A percentile compares a stretch with the other conserved stretches of the same genome.
Evolutionary conservation across 176 grass and related monocot genomes (phyloP).

Genomic region (Olyra latifolia): DNA sequence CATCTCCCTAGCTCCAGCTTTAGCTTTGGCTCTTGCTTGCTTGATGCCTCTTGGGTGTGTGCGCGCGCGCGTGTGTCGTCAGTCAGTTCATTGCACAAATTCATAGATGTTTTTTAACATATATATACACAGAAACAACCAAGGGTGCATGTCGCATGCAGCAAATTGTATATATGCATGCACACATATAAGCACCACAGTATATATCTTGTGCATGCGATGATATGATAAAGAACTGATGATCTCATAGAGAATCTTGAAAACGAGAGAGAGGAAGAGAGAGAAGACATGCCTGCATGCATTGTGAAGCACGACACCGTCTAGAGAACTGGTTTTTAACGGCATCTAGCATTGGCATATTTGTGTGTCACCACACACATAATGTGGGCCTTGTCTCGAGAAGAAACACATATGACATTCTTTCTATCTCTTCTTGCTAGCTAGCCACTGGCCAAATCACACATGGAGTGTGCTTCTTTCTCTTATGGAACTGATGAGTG

Average conservation of each 20-base stretch:
- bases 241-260: slow-evolving; percentile 49
- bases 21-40: neutral
- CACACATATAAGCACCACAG: slow-evolving; percentile 29
- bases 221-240: slow-evolving; percentile 43
- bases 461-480: neutral
- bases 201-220: slow-evolving; percentile 36
- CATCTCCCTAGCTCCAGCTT: slow-evolving; percentile 10
- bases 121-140: slow-evolving; percentile 15
- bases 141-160: neutral
- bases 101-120: slow-evolving; percentile 42
- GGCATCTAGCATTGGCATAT: slow-evolving; percentile 36
- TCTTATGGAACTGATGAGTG: slow-evolving; percentile 7
- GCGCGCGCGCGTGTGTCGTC: too few relatives aligned
- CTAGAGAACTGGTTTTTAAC: slow-evolving; percentile 64
- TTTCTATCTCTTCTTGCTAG: slow-evolving; percentile 37
- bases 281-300: neutral
- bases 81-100: slow-evolving; percentile 52
- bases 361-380: slow-evolving; percentile 33
- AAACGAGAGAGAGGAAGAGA: slow-evolving; percentile 18
- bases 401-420: slow-evolving; percentile 42
- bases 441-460: slow-evolving; percentile 16
- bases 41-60: neutral
- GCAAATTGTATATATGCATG: slow-evolving; percentile 15
- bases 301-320: slow-evolving; percentile 38
- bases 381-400: slow-evolving; percentile 52